Conservation (phyloP, 805 yeast species). For the Metschnikowia lachancei region DNA sequence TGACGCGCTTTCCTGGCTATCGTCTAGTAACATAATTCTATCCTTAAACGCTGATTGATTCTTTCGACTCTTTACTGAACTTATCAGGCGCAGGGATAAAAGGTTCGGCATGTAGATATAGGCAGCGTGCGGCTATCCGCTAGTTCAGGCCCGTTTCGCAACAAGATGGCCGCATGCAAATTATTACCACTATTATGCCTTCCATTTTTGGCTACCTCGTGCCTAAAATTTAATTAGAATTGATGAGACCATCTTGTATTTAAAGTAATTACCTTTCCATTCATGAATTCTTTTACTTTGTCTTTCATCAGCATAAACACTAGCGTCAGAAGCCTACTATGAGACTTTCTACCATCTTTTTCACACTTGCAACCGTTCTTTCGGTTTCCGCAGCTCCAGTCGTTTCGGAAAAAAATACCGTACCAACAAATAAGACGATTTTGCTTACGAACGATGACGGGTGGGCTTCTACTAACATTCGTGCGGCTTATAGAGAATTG, state of each 20-base stretch:
- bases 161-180: not conserved
- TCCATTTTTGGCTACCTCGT: not conserved
- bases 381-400: constrained; percentile 26
- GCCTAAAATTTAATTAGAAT: constrained; percentile 1
- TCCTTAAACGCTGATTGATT: too few species aligned
- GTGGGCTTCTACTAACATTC: constrained; percentile 55
- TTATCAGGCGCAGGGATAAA: too few species aligned
- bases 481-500: constrained; percentile 50
- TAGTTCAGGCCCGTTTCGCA: too few species aligned
- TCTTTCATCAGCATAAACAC: not conserved
- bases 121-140: too few species aligned
- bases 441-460: constrained; percentile 56
- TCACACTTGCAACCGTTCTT: constrained; percentile 16
- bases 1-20: too few species aligned
- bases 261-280: not conserved
- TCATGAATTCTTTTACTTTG: not conserved
- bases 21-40: too few species aligned
- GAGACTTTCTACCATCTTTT: constrained; percentile 16
- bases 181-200: not conserved
- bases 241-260: not conserved
- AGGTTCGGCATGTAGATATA: too few species aligned
- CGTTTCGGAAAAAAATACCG: constrained; percentile 14
- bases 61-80: too few species aligned
- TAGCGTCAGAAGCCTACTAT: not conserved
- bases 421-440: constrained; percentile 36